Conservation (phyloP, 306 rosid genomes). For the Casuarina glauca region DNA sequence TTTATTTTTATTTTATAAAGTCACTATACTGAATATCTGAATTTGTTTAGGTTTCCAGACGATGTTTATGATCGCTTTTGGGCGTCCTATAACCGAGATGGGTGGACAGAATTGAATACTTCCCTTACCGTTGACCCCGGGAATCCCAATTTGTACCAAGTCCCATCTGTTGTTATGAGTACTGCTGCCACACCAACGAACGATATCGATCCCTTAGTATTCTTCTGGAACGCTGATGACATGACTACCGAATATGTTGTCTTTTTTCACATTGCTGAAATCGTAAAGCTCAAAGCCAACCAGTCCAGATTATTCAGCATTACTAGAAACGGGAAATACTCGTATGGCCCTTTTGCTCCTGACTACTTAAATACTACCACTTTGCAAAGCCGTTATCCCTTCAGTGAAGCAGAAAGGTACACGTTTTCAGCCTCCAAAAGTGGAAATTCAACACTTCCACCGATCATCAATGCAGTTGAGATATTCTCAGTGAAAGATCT, state of each 20-base stretch:
- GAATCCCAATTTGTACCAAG: no score
- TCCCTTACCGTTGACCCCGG: neutral
- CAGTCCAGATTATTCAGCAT: conserved; percentile 45
- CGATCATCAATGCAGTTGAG: conserved; percentile 60
- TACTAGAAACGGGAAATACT: conserved; percentile 30
- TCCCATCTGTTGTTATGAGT: conserved; percentile 37
- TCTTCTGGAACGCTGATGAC: conserved; percentile 9
- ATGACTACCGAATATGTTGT: neutral
- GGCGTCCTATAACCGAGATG: conserved; percentile 9
- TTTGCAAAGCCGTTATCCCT: neutral
- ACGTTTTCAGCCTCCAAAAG: conserved; percentile 23
- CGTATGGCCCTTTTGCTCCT: conserved; percentile 27
- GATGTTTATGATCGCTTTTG: conserved; percentile 54
- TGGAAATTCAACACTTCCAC: conserved; percentile 50
- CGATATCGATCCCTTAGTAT: neutral
- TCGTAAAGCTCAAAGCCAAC: conserved; percentile 19
- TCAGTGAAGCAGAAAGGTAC: conserved; percentile 1
- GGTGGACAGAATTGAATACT: conserved; percentile 19
- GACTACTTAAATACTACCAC: conserved; percentile 20
- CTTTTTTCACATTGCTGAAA: conserved; percentile 36
- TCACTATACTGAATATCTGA: no score
- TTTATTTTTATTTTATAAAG: neutral
- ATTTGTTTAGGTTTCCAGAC: conserved; percentile 32
- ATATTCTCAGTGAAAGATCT: conserved; percentile 26
- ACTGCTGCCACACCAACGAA: conserved; percentile 33